Evolutionary conservation across 2,329 filamentous ascomycete genomes (phyloP), one percentile per base, ranked within the genome.

Genomic region (Coniochaeta ligniaria): DNA sequence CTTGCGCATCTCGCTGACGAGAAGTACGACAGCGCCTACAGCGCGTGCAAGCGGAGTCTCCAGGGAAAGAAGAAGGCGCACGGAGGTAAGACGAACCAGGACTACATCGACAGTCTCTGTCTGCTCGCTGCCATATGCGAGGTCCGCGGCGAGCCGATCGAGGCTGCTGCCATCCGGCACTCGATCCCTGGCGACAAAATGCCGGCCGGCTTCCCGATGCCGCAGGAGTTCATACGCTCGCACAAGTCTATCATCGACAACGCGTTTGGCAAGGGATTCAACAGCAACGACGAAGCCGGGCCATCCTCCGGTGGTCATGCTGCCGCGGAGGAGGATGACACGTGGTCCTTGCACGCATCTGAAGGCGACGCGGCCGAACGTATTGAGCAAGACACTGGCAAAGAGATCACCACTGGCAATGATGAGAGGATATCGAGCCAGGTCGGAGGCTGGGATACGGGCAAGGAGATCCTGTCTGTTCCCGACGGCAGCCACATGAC

Each of bases 51-150:
- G 54, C 54, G 54, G 20, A 35, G 31, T 28, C 28, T 57, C 3
- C 54, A 57, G 54, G 54, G 54, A 9, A 57, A 57, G 54, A 57
- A 57, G n/a, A 57, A 57, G 54, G 54, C 54, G 2, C 54, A 57
- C 26, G 54, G 54, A 35, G 54, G 54, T n/a, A 57, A 57, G 54
- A 35, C 54, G 16, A 57, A 57, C 35, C 54, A 57, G 54, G 54
- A 57, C 22, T 57, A 57, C 35, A 57, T 57, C 33, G 54, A 57
- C 35, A 57, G 54, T 38, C 54, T 57, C 7, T 35, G 31, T 14
- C 54, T 57, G 20, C 54, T 57, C 6, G 54, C 54, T 11, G 54
- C 54, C 31, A 57, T 57, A 20, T 57, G 54, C 54, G 54, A 57
- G 54, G 54, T 36, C 14, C 54, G 54, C n/a, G 54, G 54, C n/a